A percentile compares a stretch with the other conserved stretches of the same genome.
Conservation (phyloP, 2,329 filamentous ascomycete genomes). For the Xylariales sp. region DNA sequence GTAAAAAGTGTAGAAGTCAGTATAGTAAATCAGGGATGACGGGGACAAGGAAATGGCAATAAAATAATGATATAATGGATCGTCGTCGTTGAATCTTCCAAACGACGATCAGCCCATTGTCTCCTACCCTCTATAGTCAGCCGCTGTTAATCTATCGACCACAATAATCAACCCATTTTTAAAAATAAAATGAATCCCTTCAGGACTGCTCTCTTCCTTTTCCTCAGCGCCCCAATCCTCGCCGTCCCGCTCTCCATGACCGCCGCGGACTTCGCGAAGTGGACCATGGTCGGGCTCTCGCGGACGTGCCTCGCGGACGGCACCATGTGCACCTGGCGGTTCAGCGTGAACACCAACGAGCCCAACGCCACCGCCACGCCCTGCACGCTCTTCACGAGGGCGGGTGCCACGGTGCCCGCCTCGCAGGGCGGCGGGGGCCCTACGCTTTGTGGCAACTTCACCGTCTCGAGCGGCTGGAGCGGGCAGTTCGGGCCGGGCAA, state of each 20-base stretch:
- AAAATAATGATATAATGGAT: too few species aligned
- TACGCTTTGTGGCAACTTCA: constrained; percentile 43
- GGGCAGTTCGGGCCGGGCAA: constrained; percentile 47
- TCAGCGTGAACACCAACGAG: constrained; percentile 32
- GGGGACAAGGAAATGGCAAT: too few species aligned
- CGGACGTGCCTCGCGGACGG: constrained; percentile 33
- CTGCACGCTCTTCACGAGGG: constrained; percentile 34
- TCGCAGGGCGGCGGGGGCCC: constrained; percentile 34
- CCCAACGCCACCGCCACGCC: constrained; percentile 20
- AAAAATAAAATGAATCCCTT: constrained; percentile 4
- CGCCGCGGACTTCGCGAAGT: constrained; percentile 25
- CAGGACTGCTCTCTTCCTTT: constrained; percentile 18
- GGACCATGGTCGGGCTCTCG: constrained; percentile 33
- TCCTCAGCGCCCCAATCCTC: constrained; percentile 14
- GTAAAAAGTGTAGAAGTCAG: too few species aligned
- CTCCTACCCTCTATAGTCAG: too few species aligned
- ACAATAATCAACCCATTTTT: too few species aligned
- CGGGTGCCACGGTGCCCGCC: constrained; percentile 21
- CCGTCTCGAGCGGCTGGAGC: constrained; percentile 50
- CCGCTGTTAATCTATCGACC: too few species aligned
- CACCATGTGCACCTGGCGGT: constrained; percentile 36
- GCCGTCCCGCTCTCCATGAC: constrained; percentile 24
- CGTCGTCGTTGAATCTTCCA: too few species aligned
- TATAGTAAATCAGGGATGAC: too few species aligned
- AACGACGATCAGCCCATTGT: too few species aligned